These are phyloP conservation scores for Oemleria cerasiformis DNA, from an alignment of 306 rosid genomes.

Conservation along the genomic window DNA sequence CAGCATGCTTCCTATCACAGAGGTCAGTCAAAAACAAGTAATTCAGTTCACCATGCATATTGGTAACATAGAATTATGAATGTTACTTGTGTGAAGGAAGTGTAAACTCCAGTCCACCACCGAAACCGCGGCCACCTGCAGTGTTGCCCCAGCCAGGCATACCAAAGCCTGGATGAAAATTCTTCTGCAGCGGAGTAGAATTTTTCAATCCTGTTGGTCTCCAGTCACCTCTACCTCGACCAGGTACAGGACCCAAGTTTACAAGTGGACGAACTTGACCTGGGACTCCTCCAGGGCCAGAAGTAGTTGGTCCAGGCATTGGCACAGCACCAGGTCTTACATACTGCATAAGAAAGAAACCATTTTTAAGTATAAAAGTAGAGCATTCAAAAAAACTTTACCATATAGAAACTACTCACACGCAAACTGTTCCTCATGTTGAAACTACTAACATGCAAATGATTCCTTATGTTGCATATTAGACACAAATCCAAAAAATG, in stretches of 20 bases:
- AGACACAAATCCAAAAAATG: conserved; percentile 1
- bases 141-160: conserved; percentile 71
- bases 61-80: background rate
- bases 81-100: conserved; percentile 98
- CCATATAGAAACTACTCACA: background rate
- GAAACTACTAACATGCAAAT: background rate
- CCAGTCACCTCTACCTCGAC: conserved; percentile 99
- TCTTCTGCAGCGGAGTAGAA: conserved; percentile 58
- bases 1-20: background rate
- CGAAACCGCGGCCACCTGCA: conserved; percentile 80
- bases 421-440: conserved; percentile 3
- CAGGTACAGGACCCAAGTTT: conserved; percentile 57
- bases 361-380: conserved; percentile 10
- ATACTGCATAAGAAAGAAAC: conserved; percentile 51
- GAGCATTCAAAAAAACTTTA: background rate
- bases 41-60: background rate
- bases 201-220: conserved; percentile 80
- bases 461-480: conserved; percentile 8
- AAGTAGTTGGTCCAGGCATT: conserved; percentile 54
- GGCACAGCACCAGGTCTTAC: conserved; percentile 97
- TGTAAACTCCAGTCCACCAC: conserved; percentile 89
- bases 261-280: conserved; percentile 84
- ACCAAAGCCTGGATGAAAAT: conserved; percentile 78
- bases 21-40: background rate
- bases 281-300: conserved; percentile 74